Percentiles rank a stretch among this genome's conserved stretches.
These are phyloP conservation scores for Clavulina sp. DNA, from an alignment of 768 basidiomycete species.

Conservation along the genomic window DNA sequence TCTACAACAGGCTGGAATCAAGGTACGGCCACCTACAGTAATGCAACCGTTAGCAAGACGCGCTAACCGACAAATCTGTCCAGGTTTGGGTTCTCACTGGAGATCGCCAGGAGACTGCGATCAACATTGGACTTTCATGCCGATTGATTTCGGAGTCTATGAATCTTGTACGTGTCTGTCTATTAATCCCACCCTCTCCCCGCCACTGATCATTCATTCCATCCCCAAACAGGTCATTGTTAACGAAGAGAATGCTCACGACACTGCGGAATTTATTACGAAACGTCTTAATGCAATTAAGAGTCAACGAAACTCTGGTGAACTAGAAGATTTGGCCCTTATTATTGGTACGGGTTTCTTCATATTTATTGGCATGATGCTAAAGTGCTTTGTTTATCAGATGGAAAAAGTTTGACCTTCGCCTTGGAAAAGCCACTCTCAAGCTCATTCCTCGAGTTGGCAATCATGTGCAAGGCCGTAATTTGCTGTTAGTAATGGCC, in stretches of 20 bases:
- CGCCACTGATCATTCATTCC: background rate
- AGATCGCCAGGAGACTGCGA: conserved; percentile 96
- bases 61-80: background rate
- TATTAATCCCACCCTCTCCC: background rate
- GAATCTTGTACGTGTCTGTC: conserved; percentile 57
- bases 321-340: conserved; percentile 86
- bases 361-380: background rate
- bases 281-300: conserved; percentile 86
- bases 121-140: conserved; percentile 98
- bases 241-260: conserved; percentile 71
- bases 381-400: conserved; percentile 23
- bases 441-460: conserved; percentile 80
- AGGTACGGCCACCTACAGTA: conserved; percentile 27
- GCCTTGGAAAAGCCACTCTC: conserved; percentile 89
- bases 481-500: conserved; percentile 62
- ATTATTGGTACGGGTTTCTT: conserved; percentile 55
- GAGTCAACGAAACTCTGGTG: conserved; percentile 78
- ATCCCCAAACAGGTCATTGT: conserved; percentile 57
- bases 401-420: conserved; percentile 86
- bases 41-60: background rate
- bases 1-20: conserved; percentile 94
- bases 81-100: conserved; percentile 97
- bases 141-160: conserved; percentile 93
- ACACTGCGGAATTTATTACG: conserved; percentile 68
- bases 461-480: conserved; percentile 96